Evolutionary conservation across 1,139 yeast species (phyloP).

Genomic region (Hansenula sp.): DNA sequence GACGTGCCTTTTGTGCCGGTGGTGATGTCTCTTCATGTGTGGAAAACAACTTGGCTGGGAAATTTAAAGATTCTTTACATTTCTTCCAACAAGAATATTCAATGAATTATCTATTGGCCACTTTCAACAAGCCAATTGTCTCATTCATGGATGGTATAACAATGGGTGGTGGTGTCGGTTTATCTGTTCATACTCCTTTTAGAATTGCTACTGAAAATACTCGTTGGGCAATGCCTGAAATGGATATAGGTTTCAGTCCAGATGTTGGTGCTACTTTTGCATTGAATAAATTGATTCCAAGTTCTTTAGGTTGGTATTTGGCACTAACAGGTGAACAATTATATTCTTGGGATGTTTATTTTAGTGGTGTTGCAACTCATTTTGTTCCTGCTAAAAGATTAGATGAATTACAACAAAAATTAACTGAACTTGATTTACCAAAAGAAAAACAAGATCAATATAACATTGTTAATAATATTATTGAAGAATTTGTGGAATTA

Average conservation of each 20-base stretch:
- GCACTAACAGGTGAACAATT: slow-evolving; percentile 84
- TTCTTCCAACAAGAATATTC: slow-evolving; percentile 82
- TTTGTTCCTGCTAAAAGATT: slow-evolving; percentile 67
- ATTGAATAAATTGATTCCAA: slow-evolving; percentile 58
- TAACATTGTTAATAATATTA: slow-evolving; percentile 50
- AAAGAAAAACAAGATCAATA: slow-evolving; percentile 17
- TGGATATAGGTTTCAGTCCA: slow-evolving; percentile 94
- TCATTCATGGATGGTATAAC: slow-evolving; percentile 88
- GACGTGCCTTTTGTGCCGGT: slow-evolving; percentile 75
- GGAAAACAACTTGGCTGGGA: slow-evolving; percentile 41
- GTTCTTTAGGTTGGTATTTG: slow-evolving; percentile 67
- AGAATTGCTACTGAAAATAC: slow-evolving; percentile 89
- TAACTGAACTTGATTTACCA: slow-evolving; percentile 41
- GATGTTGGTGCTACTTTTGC: slow-evolving; percentile 95
- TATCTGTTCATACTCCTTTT: slow-evolving; percentile 90
- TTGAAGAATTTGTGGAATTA: slow-evolving; percentile 73
- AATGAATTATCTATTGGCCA: slow-evolving; percentile 72
- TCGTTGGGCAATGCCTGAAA: slow-evolving; percentile 95
- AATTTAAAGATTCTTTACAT: slow-evolving; percentile 47
- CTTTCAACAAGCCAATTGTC: slow-evolving; percentile 80
- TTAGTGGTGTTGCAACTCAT: slow-evolving; percentile 88
- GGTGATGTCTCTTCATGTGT: slow-evolving; percentile 90
- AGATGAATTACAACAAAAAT: slow-evolving; percentile 56
- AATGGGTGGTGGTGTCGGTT: slow-evolving; percentile 98
- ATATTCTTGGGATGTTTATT: slow-evolving; percentile 72